phyloP scores from a whole-genome alignment of 306 rosid genomes.

The Macrotyloma uniflorum region DNA sequence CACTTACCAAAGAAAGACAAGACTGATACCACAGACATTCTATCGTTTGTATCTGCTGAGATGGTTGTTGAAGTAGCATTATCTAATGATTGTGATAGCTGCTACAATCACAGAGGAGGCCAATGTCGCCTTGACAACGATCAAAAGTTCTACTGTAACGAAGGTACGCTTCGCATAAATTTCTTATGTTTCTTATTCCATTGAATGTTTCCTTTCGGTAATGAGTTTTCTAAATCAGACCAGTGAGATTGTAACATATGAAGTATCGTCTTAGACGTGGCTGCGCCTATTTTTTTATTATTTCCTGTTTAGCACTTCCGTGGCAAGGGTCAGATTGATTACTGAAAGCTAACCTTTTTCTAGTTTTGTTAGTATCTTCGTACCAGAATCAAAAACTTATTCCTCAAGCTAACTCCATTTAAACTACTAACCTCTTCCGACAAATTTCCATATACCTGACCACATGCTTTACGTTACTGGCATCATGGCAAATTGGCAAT shows the following conservation, averaged over 20 bases:
- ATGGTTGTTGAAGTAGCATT: constrained; percentile 9
- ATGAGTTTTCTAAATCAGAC: background rate
- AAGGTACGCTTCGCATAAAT: constrained; percentile 26
- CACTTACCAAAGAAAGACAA: background rate
- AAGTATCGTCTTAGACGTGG: background rate
- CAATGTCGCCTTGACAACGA: constrained; percentile 34
- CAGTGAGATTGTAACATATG: background rate
- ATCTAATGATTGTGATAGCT: constrained; percentile 28
- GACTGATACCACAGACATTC: background rate
- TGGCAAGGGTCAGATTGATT: background rate
- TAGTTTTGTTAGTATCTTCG: too few relatives aligned
- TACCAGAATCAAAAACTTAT: too few relatives aligned
- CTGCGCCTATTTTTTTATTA: background rate
- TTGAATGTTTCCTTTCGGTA: background rate
- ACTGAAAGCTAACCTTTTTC: background rate
- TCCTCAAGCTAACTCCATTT: too few relatives aligned
- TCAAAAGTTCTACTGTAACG: constrained; percentile 8
- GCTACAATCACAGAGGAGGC: constrained; percentile 35
- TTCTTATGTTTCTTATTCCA: background rate
- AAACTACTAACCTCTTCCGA: too few relatives aligned
- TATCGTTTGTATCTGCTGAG: constrained; percentile 31
- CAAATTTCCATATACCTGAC: too few relatives aligned
- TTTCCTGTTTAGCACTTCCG: background rate
- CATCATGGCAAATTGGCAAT: background rate
- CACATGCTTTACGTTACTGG: background rate